Evolutionary conservation across 2,329 filamentous ascomycete genomes (phyloP).

Genomic region (Cladosporium velox): DNA sequence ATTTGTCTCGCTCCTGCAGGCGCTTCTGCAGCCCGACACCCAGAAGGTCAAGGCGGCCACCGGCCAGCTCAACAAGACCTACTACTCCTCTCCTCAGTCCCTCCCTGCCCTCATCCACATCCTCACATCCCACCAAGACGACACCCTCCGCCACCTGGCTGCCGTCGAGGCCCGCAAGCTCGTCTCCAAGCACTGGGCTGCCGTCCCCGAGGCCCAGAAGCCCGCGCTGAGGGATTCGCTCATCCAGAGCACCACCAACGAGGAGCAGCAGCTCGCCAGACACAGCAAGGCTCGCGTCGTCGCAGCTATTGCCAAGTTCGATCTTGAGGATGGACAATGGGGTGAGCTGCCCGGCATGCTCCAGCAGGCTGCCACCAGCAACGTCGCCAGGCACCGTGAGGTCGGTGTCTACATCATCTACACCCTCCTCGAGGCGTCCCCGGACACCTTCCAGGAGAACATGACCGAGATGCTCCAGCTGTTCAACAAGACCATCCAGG

Average conservation of each 20-base stretch:
- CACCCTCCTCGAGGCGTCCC: conserved; percentile 85
- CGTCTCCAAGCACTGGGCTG: conserved; percentile 81
- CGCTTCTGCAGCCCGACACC: conserved; percentile 85
- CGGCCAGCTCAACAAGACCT: conserved; percentile 86
- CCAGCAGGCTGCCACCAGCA: conserved; percentile 74
- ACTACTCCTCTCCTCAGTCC: conserved; percentile 82
- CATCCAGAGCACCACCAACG: conserved; percentile 78
- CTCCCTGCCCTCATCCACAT: conserved; percentile 86
- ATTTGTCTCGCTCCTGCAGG: conserved; percentile 83
- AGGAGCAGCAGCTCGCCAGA: conserved; percentile 73
- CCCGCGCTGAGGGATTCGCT: conserved; percentile 77
- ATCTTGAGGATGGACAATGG: conserved; percentile 87
- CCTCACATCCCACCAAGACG: conserved; percentile 72
- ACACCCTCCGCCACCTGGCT: conserved; percentile 80
- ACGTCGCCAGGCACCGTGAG: conserved; percentile 76
- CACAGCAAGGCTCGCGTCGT: conserved; percentile 88
- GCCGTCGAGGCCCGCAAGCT: conserved; percentile 86
- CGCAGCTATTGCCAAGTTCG: conserved; percentile 79
- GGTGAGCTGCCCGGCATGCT: conserved; percentile 76
- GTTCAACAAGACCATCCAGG: conserved; percentile 84
- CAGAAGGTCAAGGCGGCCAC: conserved; percentile 78
- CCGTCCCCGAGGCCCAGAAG: conserved; percentile 74
- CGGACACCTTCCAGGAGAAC: conserved; percentile 80
- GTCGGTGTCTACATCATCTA: conserved; percentile 92
- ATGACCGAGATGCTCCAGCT: conserved; percentile 76